Percentiles rank a stretch among this genome's conserved stretches.
These are phyloP conservation scores for Gymnopilus junonius DNA, from an alignment of 768 basidiomycete genomes.

Conservation along the genomic window DNA sequence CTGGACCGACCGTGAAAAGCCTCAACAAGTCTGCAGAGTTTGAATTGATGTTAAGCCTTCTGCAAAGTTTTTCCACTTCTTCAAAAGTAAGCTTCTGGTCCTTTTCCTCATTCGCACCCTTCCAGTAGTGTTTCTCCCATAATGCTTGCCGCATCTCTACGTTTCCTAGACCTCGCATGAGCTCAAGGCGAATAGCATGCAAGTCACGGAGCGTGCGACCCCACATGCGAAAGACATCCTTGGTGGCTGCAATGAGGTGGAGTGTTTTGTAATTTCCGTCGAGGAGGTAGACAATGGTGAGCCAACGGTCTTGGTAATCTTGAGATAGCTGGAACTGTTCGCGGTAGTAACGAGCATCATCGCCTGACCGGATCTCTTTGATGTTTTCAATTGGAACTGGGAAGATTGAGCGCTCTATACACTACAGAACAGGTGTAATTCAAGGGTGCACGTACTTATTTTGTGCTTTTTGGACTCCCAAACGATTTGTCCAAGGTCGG, in stretches of 20 bases:
- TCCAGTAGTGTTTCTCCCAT: slow-evolving; percentile 90
- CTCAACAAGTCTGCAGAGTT: slow-evolving; percentile 59
- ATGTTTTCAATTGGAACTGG: slow-evolving; percentile 88
- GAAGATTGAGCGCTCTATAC: not conserved
- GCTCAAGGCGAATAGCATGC: slow-evolving; percentile 68
- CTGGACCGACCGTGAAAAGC: slow-evolving; percentile 56
- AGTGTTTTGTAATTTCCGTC: slow-evolving; percentile 83
- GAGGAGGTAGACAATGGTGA: slow-evolving; percentile 84
- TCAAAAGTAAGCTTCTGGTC: slow-evolving; percentile 72
- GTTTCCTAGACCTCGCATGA: slow-evolving; percentile 78
- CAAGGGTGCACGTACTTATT: slow-evolving; percentile 61
- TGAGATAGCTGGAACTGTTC: slow-evolving; percentile 72
- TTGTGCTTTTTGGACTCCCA: slow-evolving; percentile 77
- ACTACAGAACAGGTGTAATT: slow-evolving; percentile 27
- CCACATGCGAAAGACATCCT: slow-evolving; percentile 54
- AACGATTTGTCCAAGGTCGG: slow-evolving; percentile 80
- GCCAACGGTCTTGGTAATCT: slow-evolving; percentile 78
- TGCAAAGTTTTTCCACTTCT: slow-evolving; percentile 76
- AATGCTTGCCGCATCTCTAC: slow-evolving; percentile 70
- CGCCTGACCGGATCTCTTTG: slow-evolving; percentile 83
- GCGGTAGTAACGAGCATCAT: slow-evolving; percentile 76
- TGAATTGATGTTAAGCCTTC: slow-evolving; percentile 70
- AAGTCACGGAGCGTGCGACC: slow-evolving; percentile 70
- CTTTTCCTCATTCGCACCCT: slow-evolving; percentile 62
- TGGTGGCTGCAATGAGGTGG: slow-evolving; percentile 78